Conservation (phyloP, 768 basidiomycete species). For the Serendipita sp. region DNA sequence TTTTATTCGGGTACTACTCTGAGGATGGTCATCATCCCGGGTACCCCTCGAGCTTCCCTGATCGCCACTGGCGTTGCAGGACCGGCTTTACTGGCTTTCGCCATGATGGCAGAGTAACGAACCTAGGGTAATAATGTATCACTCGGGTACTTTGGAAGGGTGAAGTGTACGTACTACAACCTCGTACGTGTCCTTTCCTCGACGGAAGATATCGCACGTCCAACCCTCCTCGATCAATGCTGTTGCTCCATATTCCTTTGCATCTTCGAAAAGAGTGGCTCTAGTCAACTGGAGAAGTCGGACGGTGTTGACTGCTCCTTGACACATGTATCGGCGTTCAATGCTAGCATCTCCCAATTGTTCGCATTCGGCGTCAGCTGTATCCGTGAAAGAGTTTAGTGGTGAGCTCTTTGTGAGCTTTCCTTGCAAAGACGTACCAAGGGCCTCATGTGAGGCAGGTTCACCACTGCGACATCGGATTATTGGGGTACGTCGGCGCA, state of each 20-base stretch:
- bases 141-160: background rate
- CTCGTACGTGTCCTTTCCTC: background rate
- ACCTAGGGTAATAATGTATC: background rate
- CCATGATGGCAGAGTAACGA: background rate
- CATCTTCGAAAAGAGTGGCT: background rate
- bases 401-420: too few relatives aligned
- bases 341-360: background rate
- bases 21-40: slow-evolving; percentile 58
- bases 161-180: background rate
- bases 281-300: slow-evolving; percentile 3
- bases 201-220: background rate
- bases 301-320: background rate
- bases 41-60: slow-evolving; percentile 42
- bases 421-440: background rate
- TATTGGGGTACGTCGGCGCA: background rate
- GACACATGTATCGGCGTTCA: background rate
- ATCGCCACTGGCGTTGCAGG: slow-evolving; percentile 35
- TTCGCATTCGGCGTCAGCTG: background rate
- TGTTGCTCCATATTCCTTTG: background rate
- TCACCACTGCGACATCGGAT: background rate
- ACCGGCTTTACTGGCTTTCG: background rate
- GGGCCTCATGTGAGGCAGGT: background rate
- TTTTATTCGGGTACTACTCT: background rate
- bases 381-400: too few relatives aligned
- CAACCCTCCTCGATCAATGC: slow-evolving; percentile 3